These are phyloP conservation scores for Pseudoneurospora amorphoporcata DNA, from an alignment of 495 filamentous ascomycete genomes.

Conservation along the genomic window DNA sequence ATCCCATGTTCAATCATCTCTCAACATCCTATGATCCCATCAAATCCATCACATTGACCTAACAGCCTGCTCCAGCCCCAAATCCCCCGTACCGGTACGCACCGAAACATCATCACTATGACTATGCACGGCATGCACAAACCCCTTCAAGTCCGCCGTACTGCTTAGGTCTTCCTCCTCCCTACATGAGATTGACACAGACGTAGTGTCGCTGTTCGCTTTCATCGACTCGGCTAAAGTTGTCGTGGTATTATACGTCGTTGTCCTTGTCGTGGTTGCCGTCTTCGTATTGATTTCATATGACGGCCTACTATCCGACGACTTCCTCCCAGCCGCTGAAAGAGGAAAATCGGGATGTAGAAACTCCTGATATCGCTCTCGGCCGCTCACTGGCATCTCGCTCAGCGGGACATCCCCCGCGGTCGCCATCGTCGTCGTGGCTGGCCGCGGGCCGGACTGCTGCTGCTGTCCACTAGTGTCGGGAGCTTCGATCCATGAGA, in stretches of 20 bases:
- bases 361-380: background rate
- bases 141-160: background rate
- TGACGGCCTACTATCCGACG: background rate
- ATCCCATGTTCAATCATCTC: background rate
- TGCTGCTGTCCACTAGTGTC: background rate
- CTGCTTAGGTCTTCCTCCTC: background rate
- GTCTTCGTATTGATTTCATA: background rate
- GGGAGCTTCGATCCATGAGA: slow-evolving; percentile 2
- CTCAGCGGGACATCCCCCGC: background rate
- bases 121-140: background rate
- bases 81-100: background rate
- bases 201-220: background rate
- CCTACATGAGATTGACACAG: background rate
- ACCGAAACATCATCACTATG: background rate
- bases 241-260: background rate
- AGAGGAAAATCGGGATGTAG: background rate
- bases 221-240: background rate
- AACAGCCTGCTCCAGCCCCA: background rate
- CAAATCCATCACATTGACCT: background rate
- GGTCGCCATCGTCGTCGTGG: background rate
- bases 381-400: background rate
- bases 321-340: background rate
- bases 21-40: background rate
- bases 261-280: background rate
- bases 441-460: background rate